These are phyloP conservation scores for Batrachochytrium dendrobatidis DNA, from an alignment of 371 early-diverging fungal genomes.

Conservation along the genomic window DNA sequence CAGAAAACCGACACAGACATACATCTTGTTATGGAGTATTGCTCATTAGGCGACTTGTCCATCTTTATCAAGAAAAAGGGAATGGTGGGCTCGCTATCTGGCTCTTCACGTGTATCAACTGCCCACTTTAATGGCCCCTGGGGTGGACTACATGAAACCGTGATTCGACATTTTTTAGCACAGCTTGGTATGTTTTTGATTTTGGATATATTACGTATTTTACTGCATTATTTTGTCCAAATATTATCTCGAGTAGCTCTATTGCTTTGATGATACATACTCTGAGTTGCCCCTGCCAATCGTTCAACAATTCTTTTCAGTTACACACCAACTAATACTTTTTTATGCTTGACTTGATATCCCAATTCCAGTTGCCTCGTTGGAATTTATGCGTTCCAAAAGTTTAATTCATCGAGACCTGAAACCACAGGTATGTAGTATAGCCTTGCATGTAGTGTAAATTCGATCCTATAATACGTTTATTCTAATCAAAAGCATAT, in stretches of 20 bases:
- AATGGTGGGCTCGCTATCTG: slow-evolving; percentile 22
- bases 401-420: slow-evolving; percentile 94
- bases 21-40: slow-evolving; percentile 91
- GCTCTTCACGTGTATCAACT: slow-evolving; percentile 5
- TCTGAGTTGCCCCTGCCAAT: not conserved
- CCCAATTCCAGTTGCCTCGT: slow-evolving; percentile 62
- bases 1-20: slow-evolving; percentile 84
- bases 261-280: not conserved
- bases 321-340: too few relatives aligned
- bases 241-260: not conserved
- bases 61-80: slow-evolving; percentile 70
- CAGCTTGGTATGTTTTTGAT: slow-evolving; percentile 65
- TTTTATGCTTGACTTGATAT: too few relatives aligned
- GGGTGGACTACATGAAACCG: slow-evolving; percentile 70
- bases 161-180: slow-evolving; percentile 72
- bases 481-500: not conserved
- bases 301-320: slow-evolving; percentile 5
- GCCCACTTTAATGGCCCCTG: slow-evolving; percentile 33
- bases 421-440: slow-evolving; percentile 73
- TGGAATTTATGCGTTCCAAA: slow-evolving; percentile 74
- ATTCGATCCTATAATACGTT: not conserved
- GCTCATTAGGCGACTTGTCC: slow-evolving; percentile 85
- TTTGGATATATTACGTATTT: too few relatives aligned
- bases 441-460: slow-evolving; percentile 9
- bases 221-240: too few relatives aligned